phyloP scores from a whole-genome alignment of 768 basidiomycete species.

The Coprinellus micaceus region DNA sequence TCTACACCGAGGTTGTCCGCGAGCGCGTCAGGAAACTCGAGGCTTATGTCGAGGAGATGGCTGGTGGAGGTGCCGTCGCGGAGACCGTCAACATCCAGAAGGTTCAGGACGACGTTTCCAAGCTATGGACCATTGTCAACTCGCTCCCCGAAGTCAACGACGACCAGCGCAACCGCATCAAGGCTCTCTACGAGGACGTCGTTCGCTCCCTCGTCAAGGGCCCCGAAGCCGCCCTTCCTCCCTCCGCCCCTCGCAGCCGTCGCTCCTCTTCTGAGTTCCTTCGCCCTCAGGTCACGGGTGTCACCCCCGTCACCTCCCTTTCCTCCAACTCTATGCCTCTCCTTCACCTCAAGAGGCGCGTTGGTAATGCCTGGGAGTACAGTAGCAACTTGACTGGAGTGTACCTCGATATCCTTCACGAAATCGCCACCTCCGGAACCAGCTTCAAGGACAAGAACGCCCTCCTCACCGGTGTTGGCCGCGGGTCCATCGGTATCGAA shows the following conservation, averaged over 20 bases:
- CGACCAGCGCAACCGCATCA: constrained; percentile 94
- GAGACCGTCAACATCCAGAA: constrained; percentile 90
- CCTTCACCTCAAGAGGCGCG: constrained; percentile 94
- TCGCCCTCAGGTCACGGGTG: constrained; percentile 77
- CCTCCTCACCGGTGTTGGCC: constrained; percentile 94
- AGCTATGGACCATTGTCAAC: constrained; percentile 96
- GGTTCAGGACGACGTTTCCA: constrained; percentile 94
- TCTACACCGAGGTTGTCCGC: constrained; percentile 92
- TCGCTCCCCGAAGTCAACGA: constrained; percentile 95
- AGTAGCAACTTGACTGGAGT: constrained; percentile 94
- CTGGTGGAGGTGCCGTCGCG: constrained; percentile 84
- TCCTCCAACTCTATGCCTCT: constrained; percentile 87
- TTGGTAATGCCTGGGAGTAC: constrained; percentile 94
- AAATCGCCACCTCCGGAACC: constrained; percentile 97
- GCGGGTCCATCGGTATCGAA: constrained; percentile 96
- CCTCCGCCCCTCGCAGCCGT: constrained; percentile 62
- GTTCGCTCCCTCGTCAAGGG: constrained; percentile 86
- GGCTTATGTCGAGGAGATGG: constrained; percentile 98
- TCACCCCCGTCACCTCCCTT: constrained; percentile 72
- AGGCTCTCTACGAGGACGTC: constrained; percentile 93
- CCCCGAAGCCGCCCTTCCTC: constrained; percentile 53
- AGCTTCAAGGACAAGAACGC: constrained; percentile 99
- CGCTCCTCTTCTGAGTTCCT: constrained; percentile 97
- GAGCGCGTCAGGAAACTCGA: constrained; percentile 97
- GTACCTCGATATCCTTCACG: constrained; percentile 94